Evolutionary conservation across 495 filamentous ascomycete genomes (phyloP), one percentile per base, ranked within the genome.

Genomic region (Penicillium coffeae): DNA sequence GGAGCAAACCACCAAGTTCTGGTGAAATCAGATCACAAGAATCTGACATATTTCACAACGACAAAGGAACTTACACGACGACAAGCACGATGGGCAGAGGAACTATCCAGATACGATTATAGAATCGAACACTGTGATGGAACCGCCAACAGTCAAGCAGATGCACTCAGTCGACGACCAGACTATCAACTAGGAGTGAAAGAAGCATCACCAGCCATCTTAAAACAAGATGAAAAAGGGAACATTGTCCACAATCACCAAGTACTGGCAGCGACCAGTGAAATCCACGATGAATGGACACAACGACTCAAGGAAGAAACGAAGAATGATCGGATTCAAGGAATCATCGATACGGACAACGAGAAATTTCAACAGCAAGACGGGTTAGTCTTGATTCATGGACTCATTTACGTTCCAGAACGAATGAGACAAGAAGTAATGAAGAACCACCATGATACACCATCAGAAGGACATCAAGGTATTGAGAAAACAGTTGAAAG

Each of bases 401-500:
- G 16, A 39, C 12, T 39, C 10, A 39, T 39, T 3, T 39, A 39
- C 20, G 20, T 39, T 5, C 12, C 20, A 18, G 20, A 39, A 20
- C 2, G 4, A 16, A 13, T 39, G 20, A 18, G 19, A 39, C 9
- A 20, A 12, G 16, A 39, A 52, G 18, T 52, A 12, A 55, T 59
- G 10, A 7, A 22, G 20, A 30, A 18, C 43, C 15, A 55, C 18
- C 18, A 54, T 22, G 35, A 54, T 34, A 40, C 15, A 1, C 22
- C 13, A 21, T 20, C 36, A 1, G 10, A 40, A 3, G 12, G 51
- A 41, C 16, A 54, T 37, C 18, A 45, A 14, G 45, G 34, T 18
- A 15, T 41, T 13, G 21, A 48, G 34, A 41, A 42, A 41, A 61
- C 20, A 2, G 20, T 48, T 0, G 22, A 62, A 27, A 19, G 38